A percentile compares a stretch with the other conserved stretches of the same genome.
Evolutionary conservation across 2,329 filamentous ascomycete species (phyloP).

Genomic region (Davidsoniella australis): DNA sequence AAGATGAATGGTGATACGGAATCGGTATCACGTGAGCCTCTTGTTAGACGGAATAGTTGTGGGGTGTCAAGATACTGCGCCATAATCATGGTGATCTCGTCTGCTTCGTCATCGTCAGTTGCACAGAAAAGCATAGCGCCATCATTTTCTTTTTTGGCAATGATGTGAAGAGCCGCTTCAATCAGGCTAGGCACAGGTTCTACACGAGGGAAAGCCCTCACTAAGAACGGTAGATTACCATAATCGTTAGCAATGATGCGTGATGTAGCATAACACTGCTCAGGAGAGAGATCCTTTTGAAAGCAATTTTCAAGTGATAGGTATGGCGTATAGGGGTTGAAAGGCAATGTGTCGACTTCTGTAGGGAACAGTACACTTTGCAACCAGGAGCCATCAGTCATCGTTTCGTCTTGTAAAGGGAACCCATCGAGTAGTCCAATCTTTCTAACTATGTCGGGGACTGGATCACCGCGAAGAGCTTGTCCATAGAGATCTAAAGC

Average conservation of each 20-base stretch:
- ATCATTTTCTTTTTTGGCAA: background rate
- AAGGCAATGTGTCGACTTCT: background rate
- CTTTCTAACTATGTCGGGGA: too few species aligned
- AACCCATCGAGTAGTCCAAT: too few species aligned
- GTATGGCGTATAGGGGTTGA: background rate
- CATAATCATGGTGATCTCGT: background rate
- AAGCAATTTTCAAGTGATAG: background rate
- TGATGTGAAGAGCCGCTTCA: background rate
- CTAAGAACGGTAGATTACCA: background rate
- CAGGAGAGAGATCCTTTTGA: background rate
- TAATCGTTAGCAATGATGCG: background rate
- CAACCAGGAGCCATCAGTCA: background rate
- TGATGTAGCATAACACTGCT: background rate
- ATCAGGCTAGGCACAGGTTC: background rate
- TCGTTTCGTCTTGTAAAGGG: background rate
- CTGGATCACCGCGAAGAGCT: too few species aligned
- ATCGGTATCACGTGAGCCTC: background rate
- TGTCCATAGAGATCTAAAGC: too few species aligned
- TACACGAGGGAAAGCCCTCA: background rate
- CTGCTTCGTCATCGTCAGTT: background rate
- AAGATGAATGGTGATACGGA: too few species aligned
- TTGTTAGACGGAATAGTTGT: background rate
- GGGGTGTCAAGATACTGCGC: background rate
- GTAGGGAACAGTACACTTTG: background rate
- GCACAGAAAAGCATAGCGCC: background rate